Evolutionary conservation across 331 rosid genomes (phyloP).

Genomic region (Dryas integrifolia): DNA sequence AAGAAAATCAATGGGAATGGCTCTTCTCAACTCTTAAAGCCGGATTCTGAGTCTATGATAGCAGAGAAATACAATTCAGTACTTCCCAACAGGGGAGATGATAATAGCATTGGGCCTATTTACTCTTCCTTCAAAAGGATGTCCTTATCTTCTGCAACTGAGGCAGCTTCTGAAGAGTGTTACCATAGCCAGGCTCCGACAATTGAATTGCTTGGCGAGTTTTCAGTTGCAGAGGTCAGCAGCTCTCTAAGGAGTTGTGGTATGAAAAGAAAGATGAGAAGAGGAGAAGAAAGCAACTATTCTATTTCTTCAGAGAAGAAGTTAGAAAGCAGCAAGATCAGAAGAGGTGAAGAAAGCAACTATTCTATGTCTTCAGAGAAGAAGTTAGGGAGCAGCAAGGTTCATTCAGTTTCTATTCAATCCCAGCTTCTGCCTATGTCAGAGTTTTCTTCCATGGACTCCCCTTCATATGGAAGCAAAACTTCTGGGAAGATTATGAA

Average conservation of each 20-base stretch:
- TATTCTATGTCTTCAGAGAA: conserved; percentile 25
- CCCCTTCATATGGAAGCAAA: conserved; percentile 31
- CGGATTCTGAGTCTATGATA: conserved; percentile 8
- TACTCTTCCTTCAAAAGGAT: conserved; percentile 23
- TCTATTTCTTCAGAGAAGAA: conserved; percentile 23
- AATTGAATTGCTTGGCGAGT: conserved; percentile 44
- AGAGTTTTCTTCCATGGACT: conserved; percentile 24
- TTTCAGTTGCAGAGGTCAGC: conserved; percentile 34
- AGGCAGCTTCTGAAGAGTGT: conserved; percentile 18
- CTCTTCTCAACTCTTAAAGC: conserved; percentile 14
- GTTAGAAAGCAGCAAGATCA: conserved; percentile 8
- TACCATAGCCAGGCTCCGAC: conserved; percentile 32
- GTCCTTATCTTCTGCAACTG: conserved; percentile 18
- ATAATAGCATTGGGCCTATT: not conserved
- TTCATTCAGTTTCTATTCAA: conserved; percentile 24
- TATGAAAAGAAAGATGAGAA: conserved; percentile 21
- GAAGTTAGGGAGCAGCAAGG: conserved; percentile 20
- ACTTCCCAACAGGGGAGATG: not conserved
- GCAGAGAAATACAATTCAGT: not conserved
- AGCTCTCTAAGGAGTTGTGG: conserved; percentile 11
- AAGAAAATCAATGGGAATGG: conserved; percentile 2
- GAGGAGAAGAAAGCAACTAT: conserved; percentile 27
- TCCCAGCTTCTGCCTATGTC: conserved; percentile 13
- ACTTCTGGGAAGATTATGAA: conserved; percentile 29
- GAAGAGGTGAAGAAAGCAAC: conserved; percentile 30